A percentile compares a stretch with the other conserved stretches of the same genome.
Evolutionary conservation across 2,329 filamentous ascomycete species (phyloP).

Genomic region (Colletotrichum sp.): DNA sequence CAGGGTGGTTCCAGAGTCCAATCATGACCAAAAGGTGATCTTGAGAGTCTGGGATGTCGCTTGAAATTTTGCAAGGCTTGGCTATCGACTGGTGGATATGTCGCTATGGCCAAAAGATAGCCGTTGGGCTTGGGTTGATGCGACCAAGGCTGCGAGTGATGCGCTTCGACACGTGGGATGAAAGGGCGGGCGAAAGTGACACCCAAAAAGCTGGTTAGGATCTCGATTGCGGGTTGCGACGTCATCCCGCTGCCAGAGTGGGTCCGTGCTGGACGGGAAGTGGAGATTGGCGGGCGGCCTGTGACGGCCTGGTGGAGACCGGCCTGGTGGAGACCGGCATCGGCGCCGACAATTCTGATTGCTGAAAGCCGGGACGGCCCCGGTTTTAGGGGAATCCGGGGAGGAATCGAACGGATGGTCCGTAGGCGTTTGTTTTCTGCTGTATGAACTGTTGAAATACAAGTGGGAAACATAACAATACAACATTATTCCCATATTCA

Average conservation of each 20-base stretch:
- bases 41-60: neutral
- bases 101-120: neutral
- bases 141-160: neutral
- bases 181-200: neutral
- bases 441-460: neutral
- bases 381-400: neutral
- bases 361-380: neutral
- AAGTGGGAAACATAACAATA: neutral
- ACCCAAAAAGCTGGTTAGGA: conserved; percentile 1
- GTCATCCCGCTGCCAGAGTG: conserved; percentile 6
- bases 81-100: neutral
- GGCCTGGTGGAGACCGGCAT: neutral
- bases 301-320: neutral
- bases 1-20: neutral
- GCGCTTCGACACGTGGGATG: neutral
- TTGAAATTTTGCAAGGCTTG: neutral
- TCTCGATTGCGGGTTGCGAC: conserved; percentile 18
- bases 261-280: neutral
- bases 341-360: neutral
- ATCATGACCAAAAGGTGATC: neutral
- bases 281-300: neutral
- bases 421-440: neutral
- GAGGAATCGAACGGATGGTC: neutral
- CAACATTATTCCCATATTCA: neutral
- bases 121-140: neutral